Conservation (phyloP, 73 alveolate genomes). For the Breviolum minutum region DNA sequence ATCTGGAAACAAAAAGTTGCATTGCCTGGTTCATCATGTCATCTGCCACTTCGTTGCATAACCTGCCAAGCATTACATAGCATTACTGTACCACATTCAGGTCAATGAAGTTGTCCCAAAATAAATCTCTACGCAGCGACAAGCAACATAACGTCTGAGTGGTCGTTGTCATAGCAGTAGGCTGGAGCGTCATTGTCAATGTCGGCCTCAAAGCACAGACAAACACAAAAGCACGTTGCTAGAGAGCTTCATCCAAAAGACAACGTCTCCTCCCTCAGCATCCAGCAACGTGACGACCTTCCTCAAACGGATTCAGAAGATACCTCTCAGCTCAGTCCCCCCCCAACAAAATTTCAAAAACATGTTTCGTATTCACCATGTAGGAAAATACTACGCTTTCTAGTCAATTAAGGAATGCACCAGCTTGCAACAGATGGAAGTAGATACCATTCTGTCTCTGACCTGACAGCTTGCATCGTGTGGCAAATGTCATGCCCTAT, state of each 20-base stretch:
- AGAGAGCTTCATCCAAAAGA: neutral
- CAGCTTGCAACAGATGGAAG: constrained; percentile 23
- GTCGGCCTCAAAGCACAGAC: too few relatives aligned
- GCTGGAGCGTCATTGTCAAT: neutral
- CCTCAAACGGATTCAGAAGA: too few relatives aligned
- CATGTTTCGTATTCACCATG: too few relatives aligned
- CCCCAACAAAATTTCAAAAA: too few relatives aligned
- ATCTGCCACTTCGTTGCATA: neutral
- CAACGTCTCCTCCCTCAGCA: neutral
- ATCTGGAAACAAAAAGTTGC: too few relatives aligned
- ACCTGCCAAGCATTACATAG: neutral
- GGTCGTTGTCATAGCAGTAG: constrained; percentile 31
- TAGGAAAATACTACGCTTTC: too few relatives aligned
- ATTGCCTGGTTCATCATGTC: neutral
- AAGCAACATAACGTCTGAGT: neutral
- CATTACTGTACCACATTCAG: too few relatives aligned
- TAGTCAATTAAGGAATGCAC: neutral
- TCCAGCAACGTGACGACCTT: neutral
- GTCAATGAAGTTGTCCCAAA: too few relatives aligned
- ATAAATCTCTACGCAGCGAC: neutral
- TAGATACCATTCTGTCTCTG: neutral
- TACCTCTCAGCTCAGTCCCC: too few relatives aligned
- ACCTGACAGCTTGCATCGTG: neutral
- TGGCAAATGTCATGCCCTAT: too few relatives aligned
- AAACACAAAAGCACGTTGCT: too few relatives aligned